Percentiles rank a stretch among this genome's conserved stretches.
Evolutionary conservation across 2,329 filamentous ascomycete genomes (phyloP).

Genomic region (Trichoderma koningiopsis): DNA sequence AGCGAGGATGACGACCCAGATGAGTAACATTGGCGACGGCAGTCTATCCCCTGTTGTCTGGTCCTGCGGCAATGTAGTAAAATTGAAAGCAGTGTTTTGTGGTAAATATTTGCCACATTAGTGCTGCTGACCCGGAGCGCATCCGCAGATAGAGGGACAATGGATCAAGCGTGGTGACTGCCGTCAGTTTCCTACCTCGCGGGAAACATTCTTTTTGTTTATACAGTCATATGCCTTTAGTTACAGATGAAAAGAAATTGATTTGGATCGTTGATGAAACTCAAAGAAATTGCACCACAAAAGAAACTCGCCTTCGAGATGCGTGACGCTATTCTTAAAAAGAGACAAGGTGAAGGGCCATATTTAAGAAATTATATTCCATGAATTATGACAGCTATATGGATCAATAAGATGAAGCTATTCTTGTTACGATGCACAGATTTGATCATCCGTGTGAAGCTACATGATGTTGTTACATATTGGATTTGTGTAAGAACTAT

Average conservation of each 20-base stretch:
- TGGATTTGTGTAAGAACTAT: not conserved
- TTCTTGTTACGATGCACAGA: constrained; percentile 17
- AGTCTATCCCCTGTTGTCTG: constrained; percentile 69
- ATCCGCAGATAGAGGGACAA: constrained; percentile 58
- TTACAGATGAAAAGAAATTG: constrained; percentile 21
- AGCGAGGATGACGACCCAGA: constrained; percentile 69
- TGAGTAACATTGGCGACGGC: constrained; percentile 59
- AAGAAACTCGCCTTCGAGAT: not conserved
- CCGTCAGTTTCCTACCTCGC: constrained; percentile 51
- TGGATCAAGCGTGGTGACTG: constrained; percentile 65
- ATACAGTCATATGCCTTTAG: not conserved
- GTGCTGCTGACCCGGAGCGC: not conserved
- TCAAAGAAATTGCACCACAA: not conserved
- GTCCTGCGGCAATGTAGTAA: constrained; percentile 49
- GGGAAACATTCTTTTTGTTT: constrained; percentile 36
- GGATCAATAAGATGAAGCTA: not conserved
- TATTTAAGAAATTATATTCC: not conserved
- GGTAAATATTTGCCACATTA: not conserved
- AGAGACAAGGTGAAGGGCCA: not conserved
- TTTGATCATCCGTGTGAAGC: constrained; percentile 8
- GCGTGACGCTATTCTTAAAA: not conserved
- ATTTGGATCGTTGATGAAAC: constrained; percentile 21
- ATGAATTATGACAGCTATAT: not conserved
- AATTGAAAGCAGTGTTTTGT: constrained; percentile 14
- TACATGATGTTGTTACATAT: constrained; percentile 12